These are phyloP conservation scores for Mycena latifolia DNA, from an alignment of 768 basidiomycete genomes.

Conservation along the genomic window DNA sequence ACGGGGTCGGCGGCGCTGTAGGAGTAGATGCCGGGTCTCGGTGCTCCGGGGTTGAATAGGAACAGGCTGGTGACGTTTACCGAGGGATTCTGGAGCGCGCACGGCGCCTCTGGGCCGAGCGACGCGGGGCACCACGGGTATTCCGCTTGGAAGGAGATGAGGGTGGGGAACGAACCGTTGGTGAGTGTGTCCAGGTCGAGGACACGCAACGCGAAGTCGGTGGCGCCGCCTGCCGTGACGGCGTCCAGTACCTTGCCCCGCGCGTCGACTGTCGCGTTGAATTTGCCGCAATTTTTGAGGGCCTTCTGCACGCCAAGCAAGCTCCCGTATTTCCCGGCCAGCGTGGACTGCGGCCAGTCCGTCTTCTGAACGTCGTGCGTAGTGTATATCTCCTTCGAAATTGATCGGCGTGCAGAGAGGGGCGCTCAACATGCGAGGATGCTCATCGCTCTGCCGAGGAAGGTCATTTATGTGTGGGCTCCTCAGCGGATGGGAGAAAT, in stretches of 20 bases:
- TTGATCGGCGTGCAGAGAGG: too few species aligned
- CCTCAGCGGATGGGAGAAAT: too few species aligned
- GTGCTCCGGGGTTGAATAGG: constrained; percentile 17
- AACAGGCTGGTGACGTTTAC: constrained; percentile 9
- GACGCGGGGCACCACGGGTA: constrained; percentile 25
- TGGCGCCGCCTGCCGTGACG: constrained; percentile 20
- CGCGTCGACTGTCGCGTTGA: constrained; percentile 19
- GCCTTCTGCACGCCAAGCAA: constrained; percentile 34
- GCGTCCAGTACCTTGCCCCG: constrained; percentile 8
- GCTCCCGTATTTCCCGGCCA: constrained; percentile 37
- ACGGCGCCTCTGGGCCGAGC: constrained; percentile 16
- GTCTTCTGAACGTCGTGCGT: too few species aligned
- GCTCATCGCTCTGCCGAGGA: too few species aligned
- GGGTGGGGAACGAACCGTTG: constrained; percentile 1
- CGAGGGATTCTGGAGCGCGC: constrained; percentile 5
- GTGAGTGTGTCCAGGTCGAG: not conserved
- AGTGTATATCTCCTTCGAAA: too few species aligned
- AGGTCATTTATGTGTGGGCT: too few species aligned
- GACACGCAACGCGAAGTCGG: constrained; percentile 4
- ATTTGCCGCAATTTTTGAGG: constrained; percentile 22
- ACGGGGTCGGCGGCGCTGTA: not conserved
- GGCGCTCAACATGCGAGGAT: too few species aligned
- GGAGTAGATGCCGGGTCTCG: not conserved
- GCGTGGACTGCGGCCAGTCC: constrained; percentile 31
- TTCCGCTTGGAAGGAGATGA: constrained; percentile 13